Conservation (phyloP, 2,329 filamentous ascomycete genomes). For the Domatiomyces globalis region DNA sequence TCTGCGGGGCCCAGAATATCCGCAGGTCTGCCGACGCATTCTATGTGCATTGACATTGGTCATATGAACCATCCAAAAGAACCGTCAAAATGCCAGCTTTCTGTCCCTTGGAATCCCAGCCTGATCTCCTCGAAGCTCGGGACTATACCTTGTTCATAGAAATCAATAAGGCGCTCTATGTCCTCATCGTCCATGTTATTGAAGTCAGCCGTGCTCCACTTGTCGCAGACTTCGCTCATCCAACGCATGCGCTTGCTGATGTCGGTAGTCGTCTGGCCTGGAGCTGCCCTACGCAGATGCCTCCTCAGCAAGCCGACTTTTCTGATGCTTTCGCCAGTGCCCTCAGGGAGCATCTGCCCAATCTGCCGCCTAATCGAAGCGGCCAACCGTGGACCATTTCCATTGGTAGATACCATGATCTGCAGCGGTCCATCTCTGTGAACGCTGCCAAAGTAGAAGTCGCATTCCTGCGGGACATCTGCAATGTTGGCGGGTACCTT, state of each 20-base stretch:
- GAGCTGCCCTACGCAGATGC: slow-evolving; percentile 65
- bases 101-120: slow-evolving; percentile 8
- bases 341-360: slow-evolving; percentile 57
- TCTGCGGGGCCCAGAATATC: no score
- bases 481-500: slow-evolving; percentile 88
- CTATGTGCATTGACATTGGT: background rate
- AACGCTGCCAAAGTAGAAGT: slow-evolving; percentile 96
- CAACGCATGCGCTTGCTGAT: slow-evolving; percentile 33
- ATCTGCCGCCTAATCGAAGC: slow-evolving; percentile 75
- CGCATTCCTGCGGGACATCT: slow-evolving; percentile 90
- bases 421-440: slow-evolving; percentile 91
- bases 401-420: slow-evolving; percentile 98
- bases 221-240: slow-evolving; percentile 87
- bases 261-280: slow-evolving; percentile 28
- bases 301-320: slow-evolving; percentile 67
- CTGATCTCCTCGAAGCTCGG: slow-evolving; percentile 27
- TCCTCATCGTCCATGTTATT: slow-evolving; percentile 68
- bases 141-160: slow-evolving; percentile 41
- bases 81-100: slow-evolving; percentile 18
- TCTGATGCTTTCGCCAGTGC: slow-evolving; percentile 73
- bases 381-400: slow-evolving; percentile 82
- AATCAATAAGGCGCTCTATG: slow-evolving; percentile 70
- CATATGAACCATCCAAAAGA: slow-evolving; percentile 17
- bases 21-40: background rate
- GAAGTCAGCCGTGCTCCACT: slow-evolving; percentile 72